A percentile compares a stretch with the other conserved stretches of the same genome.
Evolutionary conservation across 768 basidiomycete genomes (phyloP).

Genomic region (Udeniomyces megalosporus): DNA sequence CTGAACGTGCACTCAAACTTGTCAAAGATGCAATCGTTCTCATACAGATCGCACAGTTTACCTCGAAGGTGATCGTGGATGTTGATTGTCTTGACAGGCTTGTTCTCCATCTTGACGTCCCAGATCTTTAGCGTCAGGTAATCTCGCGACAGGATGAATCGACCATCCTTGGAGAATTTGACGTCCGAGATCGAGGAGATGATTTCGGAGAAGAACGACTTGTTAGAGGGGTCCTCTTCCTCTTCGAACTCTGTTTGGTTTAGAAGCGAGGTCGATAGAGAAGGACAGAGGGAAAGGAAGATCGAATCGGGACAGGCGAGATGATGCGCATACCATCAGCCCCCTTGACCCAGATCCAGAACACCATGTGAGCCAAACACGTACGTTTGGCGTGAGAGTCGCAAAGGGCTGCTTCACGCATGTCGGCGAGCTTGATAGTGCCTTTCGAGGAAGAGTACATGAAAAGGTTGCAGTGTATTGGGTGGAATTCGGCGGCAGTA

Average conservation of each 20-base stretch:
- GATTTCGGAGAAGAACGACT: constrained; percentile 99
- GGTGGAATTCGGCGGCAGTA: constrained; percentile 98
- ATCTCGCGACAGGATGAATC: constrained; percentile 91
- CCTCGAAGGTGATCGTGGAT: constrained; percentile 96
- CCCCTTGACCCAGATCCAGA: not conserved
- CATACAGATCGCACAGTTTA: constrained; percentile 95
- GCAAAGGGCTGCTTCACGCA: constrained; percentile 94
- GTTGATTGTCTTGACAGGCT: constrained; percentile 90
- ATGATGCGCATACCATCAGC: not conserved
- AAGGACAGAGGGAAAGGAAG: not conserved
- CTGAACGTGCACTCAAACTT: constrained; percentile 99
- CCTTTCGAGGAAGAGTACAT: constrained; percentile 99
- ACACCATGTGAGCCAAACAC: constrained; percentile 25
- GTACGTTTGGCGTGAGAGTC: constrained; percentile 89
- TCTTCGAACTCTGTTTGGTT: constrained; percentile 76
- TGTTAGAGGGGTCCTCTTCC: constrained; percentile 90
- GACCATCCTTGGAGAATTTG: constrained; percentile 93
- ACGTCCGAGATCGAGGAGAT: constrained; percentile 99
- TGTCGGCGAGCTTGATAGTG: constrained; percentile 98
- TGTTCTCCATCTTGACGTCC: constrained; percentile 98
- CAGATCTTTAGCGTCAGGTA: constrained; percentile 97
- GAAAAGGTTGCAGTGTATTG: constrained; percentile 90
- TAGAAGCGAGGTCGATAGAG: constrained; percentile 2
- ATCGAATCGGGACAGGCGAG: not conserved
- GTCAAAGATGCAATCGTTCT: constrained; percentile 99